These are phyloP conservation scores for Pestalotiopsis sp. DNA, from an alignment of 2,329 filamentous ascomycete genomes.

Conservation along the genomic window DNA sequence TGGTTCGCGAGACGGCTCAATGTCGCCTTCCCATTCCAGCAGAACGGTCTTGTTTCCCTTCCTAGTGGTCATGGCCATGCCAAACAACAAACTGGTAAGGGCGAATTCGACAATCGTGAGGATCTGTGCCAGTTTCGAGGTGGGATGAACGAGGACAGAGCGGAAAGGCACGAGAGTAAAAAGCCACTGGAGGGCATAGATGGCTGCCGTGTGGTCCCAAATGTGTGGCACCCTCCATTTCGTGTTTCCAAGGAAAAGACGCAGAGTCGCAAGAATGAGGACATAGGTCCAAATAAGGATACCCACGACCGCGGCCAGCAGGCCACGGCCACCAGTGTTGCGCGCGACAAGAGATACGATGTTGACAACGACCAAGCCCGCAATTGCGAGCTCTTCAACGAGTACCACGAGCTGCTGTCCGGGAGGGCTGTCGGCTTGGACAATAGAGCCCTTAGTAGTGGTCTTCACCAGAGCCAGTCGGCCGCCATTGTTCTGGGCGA, in stretches of 20 bases:
- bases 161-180: slow-evolving; percentile 78
- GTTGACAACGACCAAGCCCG: slow-evolving; percentile 72
- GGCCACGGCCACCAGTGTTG: slow-evolving; percentile 60
- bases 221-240: slow-evolving; percentile 71
- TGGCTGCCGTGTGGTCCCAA: slow-evolving; percentile 89
- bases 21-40: slow-evolving; percentile 84
- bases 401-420: slow-evolving; percentile 72
- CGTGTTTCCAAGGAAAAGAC: slow-evolving; percentile 68
- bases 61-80: slow-evolving; percentile 78
- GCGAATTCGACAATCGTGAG: slow-evolving; percentile 75
- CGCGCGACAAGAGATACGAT: slow-evolving; percentile 63
- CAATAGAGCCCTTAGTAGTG: slow-evolving; percentile 63
- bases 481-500: slow-evolving; percentile 50
- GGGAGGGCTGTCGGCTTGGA: slow-evolving; percentile 75
- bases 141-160: slow-evolving; percentile 79
- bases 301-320: slow-evolving; percentile 64
- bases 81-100: slow-evolving; percentile 72
- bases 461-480: slow-evolving; percentile 62
- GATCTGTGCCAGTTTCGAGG: slow-evolving; percentile 61
- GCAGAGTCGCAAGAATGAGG: slow-evolving; percentile 70
- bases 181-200: slow-evolving; percentile 85
- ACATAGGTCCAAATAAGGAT: slow-evolving; percentile 82
- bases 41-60: slow-evolving; percentile 91
- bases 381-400: slow-evolving; percentile 75
- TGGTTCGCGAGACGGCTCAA: slow-evolving; percentile 86